Conservation (phyloP, 129 eudicot species). For the Gnaphalium uliginosum region DNA sequence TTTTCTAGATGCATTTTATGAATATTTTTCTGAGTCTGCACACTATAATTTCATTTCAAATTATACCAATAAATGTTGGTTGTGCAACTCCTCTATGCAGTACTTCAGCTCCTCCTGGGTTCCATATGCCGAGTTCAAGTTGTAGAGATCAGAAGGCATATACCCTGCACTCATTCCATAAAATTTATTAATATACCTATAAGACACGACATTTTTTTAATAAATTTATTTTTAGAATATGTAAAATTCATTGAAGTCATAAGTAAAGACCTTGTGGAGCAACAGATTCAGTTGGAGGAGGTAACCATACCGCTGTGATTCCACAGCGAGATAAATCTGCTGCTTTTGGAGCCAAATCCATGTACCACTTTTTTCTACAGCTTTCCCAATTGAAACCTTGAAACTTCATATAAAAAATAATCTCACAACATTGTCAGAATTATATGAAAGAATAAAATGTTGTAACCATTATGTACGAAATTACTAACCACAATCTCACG, state of each 20-base stretch:
- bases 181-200: background rate
- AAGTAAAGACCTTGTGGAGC: slow-evolving; percentile 62
- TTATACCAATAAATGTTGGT: slow-evolving; percentile 57
- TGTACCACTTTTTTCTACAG: slow-evolving; percentile 64
- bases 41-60: slow-evolving; percentile 6
- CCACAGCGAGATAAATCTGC: slow-evolving; percentile 68
- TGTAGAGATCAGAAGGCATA: slow-evolving; percentile 76
- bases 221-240: background rate
- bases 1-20: background rate
- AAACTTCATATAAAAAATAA: slow-evolving; percentile 39
- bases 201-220: slow-evolving; percentile 8
- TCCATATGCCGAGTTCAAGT: slow-evolving; percentile 66
- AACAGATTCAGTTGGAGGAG: slow-evolving; percentile 75
- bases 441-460: slow-evolving; percentile 1
- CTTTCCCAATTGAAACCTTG: slow-evolving; percentile 84
- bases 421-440: slow-evolving; percentile 14
- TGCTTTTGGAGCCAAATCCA: slow-evolving; percentile 66
- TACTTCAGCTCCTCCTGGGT: slow-evolving; percentile 58
- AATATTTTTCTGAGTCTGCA: background rate
- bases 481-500: slow-evolving; percentile 66
- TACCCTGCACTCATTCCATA: slow-evolving; percentile 50
- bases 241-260: background rate
- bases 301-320: slow-evolving; percentile 70
- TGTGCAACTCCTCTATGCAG: slow-evolving; percentile 68
- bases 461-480: background rate